Conservation (phyloP, 331 rosid species). For the Malus hybrid region DNA sequence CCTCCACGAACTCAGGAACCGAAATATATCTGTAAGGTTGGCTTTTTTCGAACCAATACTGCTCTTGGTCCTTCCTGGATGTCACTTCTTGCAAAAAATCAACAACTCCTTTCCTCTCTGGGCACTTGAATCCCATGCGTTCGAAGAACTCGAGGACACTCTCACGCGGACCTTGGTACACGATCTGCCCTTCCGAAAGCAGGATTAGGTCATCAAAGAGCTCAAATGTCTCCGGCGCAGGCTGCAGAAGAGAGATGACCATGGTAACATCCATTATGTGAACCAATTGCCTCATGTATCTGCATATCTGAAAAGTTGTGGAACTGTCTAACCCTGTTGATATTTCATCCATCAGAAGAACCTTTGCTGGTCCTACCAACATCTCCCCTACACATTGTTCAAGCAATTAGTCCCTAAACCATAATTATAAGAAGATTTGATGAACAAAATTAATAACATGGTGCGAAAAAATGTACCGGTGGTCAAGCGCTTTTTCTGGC, state of each 20-base stretch:
- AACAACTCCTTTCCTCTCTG: conserved; percentile 42
- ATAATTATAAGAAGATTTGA: neutral
- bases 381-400: conserved; percentile 32
- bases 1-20: conserved; percentile 34
- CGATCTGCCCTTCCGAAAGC: conserved; percentile 38
- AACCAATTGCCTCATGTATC: conserved; percentile 38
- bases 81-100: conserved; percentile 55
- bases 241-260: conserved; percentile 37
- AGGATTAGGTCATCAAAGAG: conserved; percentile 39
- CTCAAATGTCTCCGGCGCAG: conserved; percentile 36
- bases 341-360: conserved; percentile 44
- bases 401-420: neutral
- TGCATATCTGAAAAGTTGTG: conserved; percentile 44
- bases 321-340: conserved; percentile 45
- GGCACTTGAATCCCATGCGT: conserved; percentile 40
- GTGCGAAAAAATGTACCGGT: conserved; percentile 13
- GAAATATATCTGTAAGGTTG: conserved; percentile 37
- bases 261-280: conserved; percentile 38
- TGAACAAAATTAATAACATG: neutral
- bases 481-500: conserved; percentile 40
- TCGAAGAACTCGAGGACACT: conserved; percentile 31
- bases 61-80: conserved; percentile 62
- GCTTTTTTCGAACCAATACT: conserved; percentile 36
- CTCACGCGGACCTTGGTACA: conserved; percentile 36
- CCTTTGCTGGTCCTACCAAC: conserved; percentile 48